These are phyloP conservation scores for Daldinia loculata DNA, from an alignment of 495 filamentous ascomycete species.

Conservation along the genomic window DNA sequence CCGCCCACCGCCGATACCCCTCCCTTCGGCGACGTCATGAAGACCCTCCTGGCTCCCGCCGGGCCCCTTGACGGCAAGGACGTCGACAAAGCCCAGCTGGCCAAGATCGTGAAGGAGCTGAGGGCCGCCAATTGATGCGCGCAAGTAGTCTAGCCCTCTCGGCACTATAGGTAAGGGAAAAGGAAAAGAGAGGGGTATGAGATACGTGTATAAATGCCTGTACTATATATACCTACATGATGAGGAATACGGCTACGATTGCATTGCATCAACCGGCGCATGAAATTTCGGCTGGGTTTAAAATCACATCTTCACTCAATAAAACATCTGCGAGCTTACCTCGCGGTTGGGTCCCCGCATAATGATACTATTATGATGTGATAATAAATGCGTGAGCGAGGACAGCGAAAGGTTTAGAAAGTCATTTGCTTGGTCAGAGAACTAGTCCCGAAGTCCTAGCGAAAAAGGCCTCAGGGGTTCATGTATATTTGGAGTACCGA, in stretches of 20 bases:
- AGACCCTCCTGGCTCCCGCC: constrained; percentile 46
- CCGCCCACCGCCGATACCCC: constrained; percentile 21
- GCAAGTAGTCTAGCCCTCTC: not conserved
- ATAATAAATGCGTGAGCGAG: not conserved
- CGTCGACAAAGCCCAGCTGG: constrained; percentile 48
- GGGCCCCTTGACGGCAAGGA: constrained; percentile 52
- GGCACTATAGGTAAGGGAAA: not conserved
- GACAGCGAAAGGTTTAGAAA: not conserved
- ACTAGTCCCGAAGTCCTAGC: not conserved
- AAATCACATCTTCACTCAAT: constrained; percentile 31
- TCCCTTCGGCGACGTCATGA: constrained; percentile 49
- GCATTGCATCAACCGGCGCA: constrained; percentile 15
- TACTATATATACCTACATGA: constrained; percentile 10
- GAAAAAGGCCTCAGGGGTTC: not conserved
- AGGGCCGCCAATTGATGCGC: not conserved
- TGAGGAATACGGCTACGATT: constrained; percentile 6
- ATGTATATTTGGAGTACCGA: constrained; percentile 7
- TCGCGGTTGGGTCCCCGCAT: not conserved
- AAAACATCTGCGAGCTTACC: not conserved
- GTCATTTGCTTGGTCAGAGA: not conserved
- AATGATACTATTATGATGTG: not conserved
- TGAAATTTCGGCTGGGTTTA: constrained; percentile 18
- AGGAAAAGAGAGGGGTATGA: not conserved
- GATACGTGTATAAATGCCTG: constrained; percentile 4
- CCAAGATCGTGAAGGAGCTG: constrained; percentile 47